Evolutionary conservation across 106 monocot species (phyloP), one percentile per base, ranked within the genome.

Genomic region (Dioscorea dumetorum): DNA sequence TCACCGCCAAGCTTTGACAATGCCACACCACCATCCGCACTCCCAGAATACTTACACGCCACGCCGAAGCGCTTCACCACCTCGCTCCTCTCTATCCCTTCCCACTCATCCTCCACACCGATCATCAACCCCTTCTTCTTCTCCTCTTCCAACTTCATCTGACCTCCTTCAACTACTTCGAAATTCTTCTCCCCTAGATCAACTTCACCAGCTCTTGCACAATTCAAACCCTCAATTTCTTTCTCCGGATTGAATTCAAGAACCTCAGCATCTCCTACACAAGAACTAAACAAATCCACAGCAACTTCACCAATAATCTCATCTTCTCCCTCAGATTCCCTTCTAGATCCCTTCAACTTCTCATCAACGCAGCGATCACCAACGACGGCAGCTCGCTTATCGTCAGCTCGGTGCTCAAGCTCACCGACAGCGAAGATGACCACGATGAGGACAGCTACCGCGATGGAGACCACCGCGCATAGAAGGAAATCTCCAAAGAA

Each of bases 1-100:
- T 88, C 93, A 12, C 52, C 63, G 56, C 77, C 76, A 35, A 88
- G 63, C 67, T 71, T 69, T 20, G 76, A 62, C 74, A 93, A 19
- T 33, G 54, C 70, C 22, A 58, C 72, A 9, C 48, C 68, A 19
- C 85, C 85, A 6, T 18, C 33, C 19, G 35, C 58, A 50, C 82
- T 74, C 24, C 23, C 64, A 14, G 62, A 62, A 73, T 74, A 93
- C 57, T 67, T 75, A 12, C 22, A 35, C 19, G 88, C 92, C 32
- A 50, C 67, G 56, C 49, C 67, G 52, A 88, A 88, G 8, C 78
- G 69, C 74, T 81, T 81, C 69, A 67, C 83, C 20, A 84, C 24
- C 51, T 80, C 91, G 62, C 87, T 91, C 68, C 74, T 81, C 82
- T 91, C 87, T 0, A 91, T 74, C 59, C 87, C 91, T 62, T 87